phyloP scores from a whole-genome alignment of 2,329 filamentous ascomycete species.

The Trichoderma sp. region DNA sequence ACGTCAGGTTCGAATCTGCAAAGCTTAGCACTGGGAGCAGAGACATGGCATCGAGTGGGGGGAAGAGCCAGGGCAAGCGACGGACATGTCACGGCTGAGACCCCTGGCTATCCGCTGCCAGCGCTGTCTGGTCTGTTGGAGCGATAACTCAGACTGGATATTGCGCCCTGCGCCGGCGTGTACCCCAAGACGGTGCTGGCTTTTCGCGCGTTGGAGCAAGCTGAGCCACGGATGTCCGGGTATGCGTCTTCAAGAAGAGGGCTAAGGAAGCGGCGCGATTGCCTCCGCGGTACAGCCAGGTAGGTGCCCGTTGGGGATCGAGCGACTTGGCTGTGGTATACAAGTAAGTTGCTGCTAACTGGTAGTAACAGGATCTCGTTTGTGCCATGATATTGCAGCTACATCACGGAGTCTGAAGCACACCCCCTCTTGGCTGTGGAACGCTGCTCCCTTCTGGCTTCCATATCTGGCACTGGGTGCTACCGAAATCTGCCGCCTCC shows the following conservation, averaged over 20 bases:
- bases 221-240: constrained; percentile 7
- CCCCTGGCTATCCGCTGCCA: constrained; percentile 25
- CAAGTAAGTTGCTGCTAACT: neutral
- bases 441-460: constrained; percentile 11
- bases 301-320: neutral
- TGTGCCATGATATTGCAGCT: neutral
- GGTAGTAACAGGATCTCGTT: neutral
- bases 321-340: neutral
- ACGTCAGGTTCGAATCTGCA: constrained; percentile 11
- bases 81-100: constrained; percentile 22
- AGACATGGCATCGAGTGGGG: neutral
- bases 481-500: constrained; percentile 25
- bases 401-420: constrained; percentile 2
- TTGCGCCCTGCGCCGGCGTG: constrained; percentile 14
- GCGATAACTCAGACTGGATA: constrained; percentile 15
- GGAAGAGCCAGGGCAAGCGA: constrained; percentile 9
- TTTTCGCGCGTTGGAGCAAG: neutral
- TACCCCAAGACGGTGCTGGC: neutral
- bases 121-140: neutral
- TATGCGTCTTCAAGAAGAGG: neutral
- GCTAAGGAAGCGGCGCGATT: neutral
- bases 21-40: constrained; percentile 17
- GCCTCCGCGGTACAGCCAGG: neutral
- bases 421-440: constrained; percentile 2
- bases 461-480: neutral